phyloP scores from a whole-genome alignment of 2,329 filamentous ascomycete species.

The Trichoderma sp. region DNA sequence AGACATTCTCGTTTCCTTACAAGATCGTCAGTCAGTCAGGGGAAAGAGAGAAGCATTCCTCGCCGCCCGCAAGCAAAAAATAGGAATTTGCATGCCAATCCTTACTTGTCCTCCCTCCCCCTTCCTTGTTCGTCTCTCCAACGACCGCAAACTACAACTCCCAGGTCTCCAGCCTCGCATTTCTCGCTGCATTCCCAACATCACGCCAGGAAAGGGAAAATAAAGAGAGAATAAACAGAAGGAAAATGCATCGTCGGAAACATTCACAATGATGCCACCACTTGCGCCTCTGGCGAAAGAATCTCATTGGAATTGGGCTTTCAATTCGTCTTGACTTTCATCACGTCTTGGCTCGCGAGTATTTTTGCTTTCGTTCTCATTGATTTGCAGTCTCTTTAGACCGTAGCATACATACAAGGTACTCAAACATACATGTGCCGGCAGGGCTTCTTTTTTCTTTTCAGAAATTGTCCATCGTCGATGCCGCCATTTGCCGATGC shows the following conservation, averaged over 20 bases:
- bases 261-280: neutral
- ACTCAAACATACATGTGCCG: conserved; percentile 17
- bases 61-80: conserved; percentile 16
- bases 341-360: neutral
- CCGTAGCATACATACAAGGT: conserved; percentile 21
- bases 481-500: conserved; percentile 8
- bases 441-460: neutral
- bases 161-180: neutral
- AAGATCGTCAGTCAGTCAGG: too few relatives aligned
- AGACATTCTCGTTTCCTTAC: conserved; percentile 3
- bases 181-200: neutral
- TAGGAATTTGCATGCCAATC: conserved; percentile 12
- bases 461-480: conserved; percentile 4
- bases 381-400: conserved; percentile 11
- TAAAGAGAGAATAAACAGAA: too few relatives aligned
- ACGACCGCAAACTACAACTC: neutral
- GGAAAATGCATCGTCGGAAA: too few relatives aligned
- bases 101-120: neutral
- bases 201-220: too few relatives aligned
- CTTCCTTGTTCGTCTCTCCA: too few relatives aligned
- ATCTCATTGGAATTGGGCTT: neutral
- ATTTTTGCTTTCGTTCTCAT: conserved; percentile 13
- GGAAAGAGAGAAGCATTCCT: conserved; percentile 3
- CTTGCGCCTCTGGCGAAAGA: neutral
- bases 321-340: too few relatives aligned